Conservation (phyloP, 192 early-diverging fungal species). For the Cladochytrium replicatum region DNA sequence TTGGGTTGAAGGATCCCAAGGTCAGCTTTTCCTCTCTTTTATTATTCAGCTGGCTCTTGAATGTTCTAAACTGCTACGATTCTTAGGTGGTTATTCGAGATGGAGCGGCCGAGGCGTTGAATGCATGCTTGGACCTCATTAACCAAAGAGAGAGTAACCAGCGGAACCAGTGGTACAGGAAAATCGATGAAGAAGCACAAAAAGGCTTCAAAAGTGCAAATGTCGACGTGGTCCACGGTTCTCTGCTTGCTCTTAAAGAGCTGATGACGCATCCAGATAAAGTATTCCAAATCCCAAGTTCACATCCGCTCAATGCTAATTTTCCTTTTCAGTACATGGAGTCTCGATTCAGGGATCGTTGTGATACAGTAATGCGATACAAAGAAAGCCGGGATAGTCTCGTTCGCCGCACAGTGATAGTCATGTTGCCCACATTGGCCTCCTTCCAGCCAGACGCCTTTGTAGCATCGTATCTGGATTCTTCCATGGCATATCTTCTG, state of each 20-base stretch:
- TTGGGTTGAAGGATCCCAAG: slow-evolving; percentile 70
- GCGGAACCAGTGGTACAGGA: slow-evolving; percentile 57
- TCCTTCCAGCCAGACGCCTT: slow-evolving; percentile 66
- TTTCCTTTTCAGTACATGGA: slow-evolving; percentile 64
- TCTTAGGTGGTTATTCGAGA: slow-evolving; percentile 59
- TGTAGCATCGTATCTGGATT: slow-evolving; percentile 50
- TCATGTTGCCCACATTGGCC: slow-evolving; percentile 74
- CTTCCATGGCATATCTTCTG: slow-evolving; percentile 65
- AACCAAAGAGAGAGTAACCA: slow-evolving; percentile 63
- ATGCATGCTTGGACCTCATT: slow-evolving; percentile 65
- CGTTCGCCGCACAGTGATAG: slow-evolving; percentile 73
- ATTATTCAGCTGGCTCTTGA: not conserved
- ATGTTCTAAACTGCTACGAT: not conserved
- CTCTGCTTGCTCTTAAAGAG: slow-evolving; percentile 69
- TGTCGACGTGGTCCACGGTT: slow-evolving; percentile 76
- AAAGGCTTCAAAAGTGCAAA: slow-evolving; percentile 56
- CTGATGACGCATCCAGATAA: slow-evolving; percentile 70
- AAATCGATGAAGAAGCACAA: slow-evolving; percentile 75
- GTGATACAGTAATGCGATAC: slow-evolving; percentile 65
- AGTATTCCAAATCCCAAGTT: too few species aligned
- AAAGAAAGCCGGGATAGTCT: slow-evolving; percentile 69
- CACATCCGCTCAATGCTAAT: not conserved
- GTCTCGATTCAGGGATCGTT: slow-evolving; percentile 60
- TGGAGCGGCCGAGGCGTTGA: slow-evolving; percentile 70
- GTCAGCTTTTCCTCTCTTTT: slow-evolving; percentile 4